These are phyloP conservation scores for Wickerhamiella azyma DNA, from an alignment of 805 yeast species.

Conservation along the genomic window DNA sequence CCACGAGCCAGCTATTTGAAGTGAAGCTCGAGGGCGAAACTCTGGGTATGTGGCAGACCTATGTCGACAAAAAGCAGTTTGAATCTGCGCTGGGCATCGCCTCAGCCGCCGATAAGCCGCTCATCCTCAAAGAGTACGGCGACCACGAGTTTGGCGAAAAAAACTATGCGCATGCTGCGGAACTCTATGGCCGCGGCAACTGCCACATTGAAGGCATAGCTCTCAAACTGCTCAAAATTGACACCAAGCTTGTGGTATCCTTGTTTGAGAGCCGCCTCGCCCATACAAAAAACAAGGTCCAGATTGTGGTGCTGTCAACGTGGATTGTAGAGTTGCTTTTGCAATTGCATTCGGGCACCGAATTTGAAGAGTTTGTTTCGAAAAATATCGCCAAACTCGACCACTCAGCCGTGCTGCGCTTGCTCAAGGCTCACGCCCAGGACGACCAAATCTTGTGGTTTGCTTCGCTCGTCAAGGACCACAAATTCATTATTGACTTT, in stretches of 20 bases:
- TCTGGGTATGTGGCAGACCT: constrained; percentile 57
- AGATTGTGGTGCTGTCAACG: constrained; percentile 40
- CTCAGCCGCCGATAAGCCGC: constrained; percentile 27
- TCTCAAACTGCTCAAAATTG: constrained; percentile 35
- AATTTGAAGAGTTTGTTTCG: constrained; percentile 38
- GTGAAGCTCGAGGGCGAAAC: constrained; percentile 51
- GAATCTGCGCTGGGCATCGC: constrained; percentile 49
- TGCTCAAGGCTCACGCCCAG: constrained; percentile 53
- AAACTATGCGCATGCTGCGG: constrained; percentile 31
- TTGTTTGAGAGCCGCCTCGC: constrained; percentile 15
- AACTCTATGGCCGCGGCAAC: constrained; percentile 45
- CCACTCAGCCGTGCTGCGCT: constrained; percentile 53
- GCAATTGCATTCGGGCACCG: constrained; percentile 20
- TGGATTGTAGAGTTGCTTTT: constrained; percentile 50
- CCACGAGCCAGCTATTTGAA: constrained; percentile 51
- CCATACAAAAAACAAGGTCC: constrained; percentile 27
- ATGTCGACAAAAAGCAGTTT: constrained; percentile 39
- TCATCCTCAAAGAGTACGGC: constrained; percentile 43
- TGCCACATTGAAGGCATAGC: constrained; percentile 61
- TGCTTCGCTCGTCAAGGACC: constrained; percentile 57
- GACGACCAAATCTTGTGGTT: constrained; percentile 48
- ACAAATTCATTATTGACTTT: constrained; percentile 51
- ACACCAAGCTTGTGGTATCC: constrained; percentile 29
- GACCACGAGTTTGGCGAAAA: constrained; percentile 29
- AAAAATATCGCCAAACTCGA: constrained; percentile 33